Base-by-base conservation (phyloP, 2,329 filamentous ascomycete species). In the Clonostachys byssicola region DNA sequence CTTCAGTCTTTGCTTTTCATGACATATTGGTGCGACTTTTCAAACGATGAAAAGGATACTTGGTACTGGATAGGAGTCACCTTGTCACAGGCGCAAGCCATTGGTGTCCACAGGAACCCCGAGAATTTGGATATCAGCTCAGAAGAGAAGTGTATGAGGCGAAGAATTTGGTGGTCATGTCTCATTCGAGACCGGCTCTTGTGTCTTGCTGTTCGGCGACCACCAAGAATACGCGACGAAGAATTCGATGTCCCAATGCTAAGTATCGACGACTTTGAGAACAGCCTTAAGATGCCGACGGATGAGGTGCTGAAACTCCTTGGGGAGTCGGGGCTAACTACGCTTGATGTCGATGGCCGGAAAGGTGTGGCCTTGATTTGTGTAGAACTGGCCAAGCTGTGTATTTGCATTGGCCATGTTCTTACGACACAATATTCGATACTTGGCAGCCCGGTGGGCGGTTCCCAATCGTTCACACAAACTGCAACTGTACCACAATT, bases 11-110 rank as follows among this genome's bases (percentile, higher is more conserved):
- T 96, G 18, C 75, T 96, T 20, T 77, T 96, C 49, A 92, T 96
- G 88, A 96, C 92, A 4, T 96, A 95, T 65, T 97, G 92, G 88
- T 30, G 23, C 4, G 23, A 30, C 23, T 30, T 30, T 30, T 30
- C 23, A 10, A 96, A 96, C 65, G 91, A 96, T 66, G 92, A 96
- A 63, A 96, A 96, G 66, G 92, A 96, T 64, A 96, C 92, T 41
- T 96, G 92, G 89, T 92, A 96, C 63, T 96, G 92, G 92, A 95
- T 96, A 88, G 92, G 92, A n/a, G 89, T 96, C 36, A 92, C 92
- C 40, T 89, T 95, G 49, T 96, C 92, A 12, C 74, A 96, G 42
- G 92, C 91, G 45, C 90, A 96, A 65, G 96, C 92, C 12, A 96
- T 96, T 53, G 92, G 92, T 7, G 77, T 96, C 16, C 91, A 97